Conservation (phyloP, 2,329 filamentous ascomycete genomes). For the Aureobasidium namibiae region DNA sequence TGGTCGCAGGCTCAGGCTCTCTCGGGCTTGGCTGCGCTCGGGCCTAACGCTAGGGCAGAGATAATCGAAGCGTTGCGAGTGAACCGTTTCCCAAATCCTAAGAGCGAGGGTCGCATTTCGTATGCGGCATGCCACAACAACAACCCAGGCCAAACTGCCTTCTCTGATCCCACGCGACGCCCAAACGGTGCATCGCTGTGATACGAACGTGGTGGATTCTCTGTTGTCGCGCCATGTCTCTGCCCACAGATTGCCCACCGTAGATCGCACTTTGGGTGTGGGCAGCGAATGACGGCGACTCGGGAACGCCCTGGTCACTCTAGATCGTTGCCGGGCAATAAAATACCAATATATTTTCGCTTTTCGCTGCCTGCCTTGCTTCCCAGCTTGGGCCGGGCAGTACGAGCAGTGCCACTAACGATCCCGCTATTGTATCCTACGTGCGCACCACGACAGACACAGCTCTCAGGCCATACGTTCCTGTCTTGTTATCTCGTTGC, state of each 20-base stretch:
- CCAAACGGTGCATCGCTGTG: background rate
- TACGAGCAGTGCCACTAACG: conserved; percentile 5
- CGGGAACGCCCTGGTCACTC: conserved; percentile 5
- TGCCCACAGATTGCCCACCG: background rate
- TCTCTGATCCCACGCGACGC: background rate
- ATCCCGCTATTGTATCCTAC: conserved; percentile 6
- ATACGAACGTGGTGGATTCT: background rate
- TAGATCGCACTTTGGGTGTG: background rate
- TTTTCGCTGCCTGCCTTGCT: conserved; percentile 9
- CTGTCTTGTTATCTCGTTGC: conserved; percentile 9
- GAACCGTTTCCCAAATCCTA: background rate
- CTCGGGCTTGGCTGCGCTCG: conserved; percentile 7
- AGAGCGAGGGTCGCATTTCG: background rate
- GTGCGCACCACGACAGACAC: conserved; percentile 7
- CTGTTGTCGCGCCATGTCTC: background rate
- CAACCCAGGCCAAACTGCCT: background rate
- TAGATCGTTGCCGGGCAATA: conserved; percentile 6
- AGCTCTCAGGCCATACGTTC: conserved; percentile 10
- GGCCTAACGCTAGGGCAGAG: conserved; percentile 1
- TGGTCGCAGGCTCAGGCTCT: conserved; percentile 5
- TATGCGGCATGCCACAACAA: conserved; percentile 7
- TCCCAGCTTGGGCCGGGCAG: conserved; percentile 5
- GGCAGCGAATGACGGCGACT: conserved; percentile 1
- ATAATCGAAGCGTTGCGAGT: conserved; percentile 6
- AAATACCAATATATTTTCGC: conserved; percentile 1